These are phyloP conservation scores for Trametes hirsuta DNA, from an alignment of 1,284 basidiomycete genomes.

Conservation along the genomic window DNA sequence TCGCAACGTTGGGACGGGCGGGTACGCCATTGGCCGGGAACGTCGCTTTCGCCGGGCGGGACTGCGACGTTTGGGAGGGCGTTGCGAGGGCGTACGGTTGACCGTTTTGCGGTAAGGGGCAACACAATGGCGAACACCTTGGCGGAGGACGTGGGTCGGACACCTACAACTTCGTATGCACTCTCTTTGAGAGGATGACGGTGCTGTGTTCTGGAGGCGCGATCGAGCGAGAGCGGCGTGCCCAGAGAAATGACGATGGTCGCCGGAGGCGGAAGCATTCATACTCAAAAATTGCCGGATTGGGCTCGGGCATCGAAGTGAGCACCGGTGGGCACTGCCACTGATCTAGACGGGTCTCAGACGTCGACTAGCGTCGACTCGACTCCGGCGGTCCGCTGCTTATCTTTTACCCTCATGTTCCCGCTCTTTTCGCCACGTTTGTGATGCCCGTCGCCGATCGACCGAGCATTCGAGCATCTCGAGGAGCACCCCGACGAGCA, in stretches of 20 bases:
- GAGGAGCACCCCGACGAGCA: not conserved
- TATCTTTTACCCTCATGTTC: constrained; percentile 5
- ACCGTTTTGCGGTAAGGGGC: not conserved
- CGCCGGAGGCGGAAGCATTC: not conserved
- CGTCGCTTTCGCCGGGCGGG: not conserved
- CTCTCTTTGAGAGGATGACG: not conserved
- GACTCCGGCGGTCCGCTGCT: constrained; percentile 6
- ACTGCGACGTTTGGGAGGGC: not conserved
- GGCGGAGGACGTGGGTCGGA: not conserved
- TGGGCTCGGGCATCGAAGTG: not conserved
- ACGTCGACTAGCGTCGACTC: not conserved
- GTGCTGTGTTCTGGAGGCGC: not conserved
- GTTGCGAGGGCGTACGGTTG: not conserved
- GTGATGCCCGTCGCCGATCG: not conserved
- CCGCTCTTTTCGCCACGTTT: not conserved
- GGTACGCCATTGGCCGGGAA: not conserved
- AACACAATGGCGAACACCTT: not conserved
- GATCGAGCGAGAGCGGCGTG: not conserved
- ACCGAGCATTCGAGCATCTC: not conserved
- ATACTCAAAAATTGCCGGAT: constrained; percentile 3
- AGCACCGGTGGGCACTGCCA: constrained; percentile 9
- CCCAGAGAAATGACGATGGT: not conserved
- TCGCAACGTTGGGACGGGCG: not conserved
- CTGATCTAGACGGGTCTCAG: constrained; percentile 2
- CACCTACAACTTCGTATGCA: no score